Conservation (phyloP, 768 basidiomycete genomes). For the Fomitopsis pulvina region DNA sequence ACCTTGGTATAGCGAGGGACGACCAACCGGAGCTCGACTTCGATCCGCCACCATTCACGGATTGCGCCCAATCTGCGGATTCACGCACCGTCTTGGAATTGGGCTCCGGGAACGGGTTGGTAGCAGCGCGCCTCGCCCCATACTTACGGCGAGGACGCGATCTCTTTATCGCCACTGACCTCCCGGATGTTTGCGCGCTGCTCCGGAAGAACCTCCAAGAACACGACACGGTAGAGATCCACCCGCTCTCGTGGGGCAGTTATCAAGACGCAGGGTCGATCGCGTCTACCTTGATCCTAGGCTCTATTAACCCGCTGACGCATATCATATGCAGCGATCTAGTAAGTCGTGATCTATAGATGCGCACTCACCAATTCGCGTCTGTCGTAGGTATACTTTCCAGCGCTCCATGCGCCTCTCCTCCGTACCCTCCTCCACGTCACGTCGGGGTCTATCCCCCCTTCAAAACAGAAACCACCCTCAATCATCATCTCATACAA, state of each 20-base stretch:
- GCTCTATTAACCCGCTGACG: constrained; percentile 29
- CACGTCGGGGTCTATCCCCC: constrained; percentile 44
- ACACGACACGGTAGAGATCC: constrained; percentile 25
- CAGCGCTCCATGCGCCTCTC: constrained; percentile 71
- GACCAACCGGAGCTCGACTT: constrained; percentile 9
- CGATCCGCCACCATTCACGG: constrained; percentile 34
- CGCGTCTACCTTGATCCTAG: neutral
- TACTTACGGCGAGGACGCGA: constrained; percentile 27
- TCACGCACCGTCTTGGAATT: constrained; percentile 55
- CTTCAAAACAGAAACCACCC: constrained; percentile 16
- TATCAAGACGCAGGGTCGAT: constrained; percentile 28
- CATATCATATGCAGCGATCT: constrained; percentile 83
- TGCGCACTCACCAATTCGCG: neutral
- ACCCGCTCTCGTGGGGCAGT: constrained; percentile 70
- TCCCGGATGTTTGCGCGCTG: constrained; percentile 62
- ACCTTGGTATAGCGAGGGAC: neutral
- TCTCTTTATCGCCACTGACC: constrained; percentile 57
- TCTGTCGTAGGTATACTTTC: constrained; percentile 69
- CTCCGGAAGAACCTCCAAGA: constrained; percentile 33
- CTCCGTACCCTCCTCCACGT: constrained; percentile 69
- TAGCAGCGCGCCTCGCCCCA: constrained; percentile 41
- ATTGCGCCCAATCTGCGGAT: neutral
- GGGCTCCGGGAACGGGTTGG: constrained; percentile 71
- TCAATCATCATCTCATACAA: constrained; percentile 65
- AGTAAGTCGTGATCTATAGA: constrained; percentile 35